A percentile compares a stretch with the other conserved stretches of the same genome.
Evolutionary conservation across 2,329 filamentous ascomycete species (phyloP).

Genomic region (Aureobasidium vineae): DNA sequence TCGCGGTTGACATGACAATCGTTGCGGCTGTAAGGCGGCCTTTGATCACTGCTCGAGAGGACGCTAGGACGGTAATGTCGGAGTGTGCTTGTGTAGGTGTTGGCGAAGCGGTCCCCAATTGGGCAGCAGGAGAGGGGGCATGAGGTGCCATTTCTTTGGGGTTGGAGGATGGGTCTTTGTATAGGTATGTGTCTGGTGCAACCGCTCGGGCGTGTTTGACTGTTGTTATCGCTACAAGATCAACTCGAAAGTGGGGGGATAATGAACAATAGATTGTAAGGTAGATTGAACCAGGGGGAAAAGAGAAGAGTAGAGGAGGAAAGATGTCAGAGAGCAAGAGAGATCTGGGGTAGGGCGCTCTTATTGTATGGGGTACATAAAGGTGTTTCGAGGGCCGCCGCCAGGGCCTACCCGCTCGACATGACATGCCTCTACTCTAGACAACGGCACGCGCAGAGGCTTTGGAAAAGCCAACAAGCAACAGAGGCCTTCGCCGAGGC

Average conservation of each 20-base stretch:
- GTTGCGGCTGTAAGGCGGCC: conserved; percentile 77
- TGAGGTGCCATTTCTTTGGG: conserved; percentile 25
- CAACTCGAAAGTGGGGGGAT: not conserved
- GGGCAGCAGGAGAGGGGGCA: conserved; percentile 16
- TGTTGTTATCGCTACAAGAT: not conserved
- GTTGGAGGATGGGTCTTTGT: not conserved
- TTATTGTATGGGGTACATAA: conserved; percentile 25
- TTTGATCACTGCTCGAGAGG: conserved; percentile 76
- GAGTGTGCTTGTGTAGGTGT: not conserved
- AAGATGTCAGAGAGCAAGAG: not conserved
- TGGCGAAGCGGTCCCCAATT: not conserved
- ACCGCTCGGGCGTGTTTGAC: not conserved
- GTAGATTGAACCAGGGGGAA: not conserved
- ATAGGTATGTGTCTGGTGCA: not conserved
- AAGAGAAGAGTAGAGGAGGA: not conserved
- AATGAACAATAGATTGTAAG: not conserved
- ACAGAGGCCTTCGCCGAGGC: not conserved
- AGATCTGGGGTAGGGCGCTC: conserved; percentile 24
- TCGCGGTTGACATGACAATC: conserved; percentile 70
- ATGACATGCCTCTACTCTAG: not conserved
- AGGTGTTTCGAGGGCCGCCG: conserved; percentile 9
- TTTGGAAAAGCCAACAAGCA: not conserved
- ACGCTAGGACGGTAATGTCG: conserved; percentile 64
- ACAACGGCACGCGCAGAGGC: conserved; percentile 1
- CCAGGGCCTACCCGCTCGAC: not conserved